Percentiles rank a stretch among this genome's conserved stretches.
Evolutionary conservation across 2,329 filamentous ascomycete species (phyloP).

Genomic region (Penicillium vulpinum): DNA sequence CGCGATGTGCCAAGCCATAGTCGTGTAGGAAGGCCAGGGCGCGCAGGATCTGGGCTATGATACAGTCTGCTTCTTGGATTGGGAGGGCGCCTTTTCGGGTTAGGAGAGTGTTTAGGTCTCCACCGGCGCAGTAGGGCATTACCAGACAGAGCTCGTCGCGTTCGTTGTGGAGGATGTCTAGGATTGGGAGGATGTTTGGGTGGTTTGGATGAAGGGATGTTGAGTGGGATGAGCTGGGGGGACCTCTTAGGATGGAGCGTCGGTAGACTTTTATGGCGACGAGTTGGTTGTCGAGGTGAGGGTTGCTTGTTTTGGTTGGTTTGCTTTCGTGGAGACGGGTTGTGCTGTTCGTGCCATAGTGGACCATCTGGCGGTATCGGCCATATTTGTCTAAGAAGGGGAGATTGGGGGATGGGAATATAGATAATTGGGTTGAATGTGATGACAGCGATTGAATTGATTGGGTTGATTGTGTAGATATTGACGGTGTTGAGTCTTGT

Average conservation of each 20-base stretch:
- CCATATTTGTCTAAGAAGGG: slow-evolving; percentile 27
- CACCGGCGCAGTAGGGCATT: slow-evolving; percentile 65
- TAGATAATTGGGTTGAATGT: too few species aligned
- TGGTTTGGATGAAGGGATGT: slow-evolving; percentile 24
- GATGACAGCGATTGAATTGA: too few species aligned
- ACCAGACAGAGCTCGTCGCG: slow-evolving; percentile 31
- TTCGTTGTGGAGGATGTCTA: slow-evolving; percentile 31
- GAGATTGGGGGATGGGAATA: neutral
- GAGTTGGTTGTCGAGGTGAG: slow-evolving; percentile 15
- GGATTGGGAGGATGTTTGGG: slow-evolving; percentile 31
- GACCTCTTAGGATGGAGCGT: slow-evolving; percentile 14
- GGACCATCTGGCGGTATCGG: slow-evolving; percentile 28
- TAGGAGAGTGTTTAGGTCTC: slow-evolving; percentile 81
- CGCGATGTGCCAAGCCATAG: slow-evolving; percentile 83
- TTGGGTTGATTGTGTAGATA: neutral
- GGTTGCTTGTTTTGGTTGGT: slow-evolving; percentile 1
- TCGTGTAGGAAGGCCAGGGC: slow-evolving; percentile 66
- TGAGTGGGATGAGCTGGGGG: slow-evolving; percentile 1
- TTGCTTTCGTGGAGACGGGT: slow-evolving; percentile 25
- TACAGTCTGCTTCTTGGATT: slow-evolving; percentile 79
- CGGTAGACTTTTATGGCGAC: slow-evolving; percentile 34
- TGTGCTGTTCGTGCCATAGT: slow-evolving; percentile 30
- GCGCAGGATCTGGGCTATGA: slow-evolving; percentile 66
- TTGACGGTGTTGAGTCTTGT: slow-evolving; percentile 1
- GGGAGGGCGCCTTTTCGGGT: slow-evolving; percentile 75